Evolutionary conservation across 768 basidiomycete genomes (phyloP).

Genomic region (Pulveroboletus ravenelii): DNA sequence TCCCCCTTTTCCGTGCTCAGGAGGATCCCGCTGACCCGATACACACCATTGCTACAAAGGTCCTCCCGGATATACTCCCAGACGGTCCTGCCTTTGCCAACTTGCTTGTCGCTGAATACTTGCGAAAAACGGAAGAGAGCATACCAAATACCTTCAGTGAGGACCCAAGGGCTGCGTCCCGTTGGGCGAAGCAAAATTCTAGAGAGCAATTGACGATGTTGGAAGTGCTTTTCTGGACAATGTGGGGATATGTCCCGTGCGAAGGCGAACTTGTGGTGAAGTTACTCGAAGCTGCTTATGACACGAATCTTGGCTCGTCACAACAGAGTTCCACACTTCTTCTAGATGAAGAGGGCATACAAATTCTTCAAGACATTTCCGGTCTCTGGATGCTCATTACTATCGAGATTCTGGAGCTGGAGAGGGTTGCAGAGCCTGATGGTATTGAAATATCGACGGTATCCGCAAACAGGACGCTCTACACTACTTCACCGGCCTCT

Average conservation of each 20-base stretch:
- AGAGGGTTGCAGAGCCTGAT: conserved; percentile 53
- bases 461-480: conserved; percentile 47
- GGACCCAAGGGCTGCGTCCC: conserved; percentile 56
- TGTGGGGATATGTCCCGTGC: conserved; percentile 73
- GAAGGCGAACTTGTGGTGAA: conserved; percentile 56
- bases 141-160: conserved; percentile 42
- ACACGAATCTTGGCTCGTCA: conserved; percentile 55
- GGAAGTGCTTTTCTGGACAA: conserved; percentile 85
- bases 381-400: conserved; percentile 76
- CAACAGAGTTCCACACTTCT: conserved; percentile 64
- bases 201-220: conserved; percentile 77
- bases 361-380: conserved; percentile 61
- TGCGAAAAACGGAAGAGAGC: conserved; percentile 43
- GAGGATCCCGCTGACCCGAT: conserved; percentile 53
- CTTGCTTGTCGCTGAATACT: conserved; percentile 57
- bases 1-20: conserved; percentile 70
- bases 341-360: conserved; percentile 68
- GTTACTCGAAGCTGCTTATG: conserved; percentile 62
- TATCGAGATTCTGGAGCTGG: conserved; percentile 76
- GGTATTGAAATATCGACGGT: conserved; percentile 48
- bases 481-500: conserved; percentile 57
- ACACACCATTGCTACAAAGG: conserved; percentile 47
- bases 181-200: conserved; percentile 69
- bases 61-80: conserved; percentile 57
- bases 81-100: conserved; percentile 62